Evolutionary conservation across 1,284 basidiomycete genomes (phyloP), one percentile per base, ranked within the genome.

Genomic region (Mycena sp.): DNA sequence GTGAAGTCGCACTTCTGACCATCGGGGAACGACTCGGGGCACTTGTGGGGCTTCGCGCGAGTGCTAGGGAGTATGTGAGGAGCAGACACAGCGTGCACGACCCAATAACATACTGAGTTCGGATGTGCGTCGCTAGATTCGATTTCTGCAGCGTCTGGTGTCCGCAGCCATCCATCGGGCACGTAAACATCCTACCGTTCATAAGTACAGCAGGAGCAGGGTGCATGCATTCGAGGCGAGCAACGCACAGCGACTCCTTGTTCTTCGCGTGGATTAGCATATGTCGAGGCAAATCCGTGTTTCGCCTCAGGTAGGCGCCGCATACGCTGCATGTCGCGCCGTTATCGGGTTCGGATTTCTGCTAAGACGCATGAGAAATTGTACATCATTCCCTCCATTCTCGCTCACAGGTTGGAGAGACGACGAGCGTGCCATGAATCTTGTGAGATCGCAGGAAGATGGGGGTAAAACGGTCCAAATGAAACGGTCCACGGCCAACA

Each of bases 41-140:
- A 67, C 43, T 62, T 64, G 60, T 67, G 57, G 12, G 66, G 66
- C 59, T 67, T 67, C 23, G 59, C 66, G 30, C 66, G 63, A 11
- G 66, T 67, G 53, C 66, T 67, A 35, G 43, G 12, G 38, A 19
- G n/a, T 5, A 41, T 45, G 17, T 11, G 35, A 37, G 40, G 17
- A 29, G 6, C 26, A 14, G 10, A 38, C 14, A 46, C 9, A 43
- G 4, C n/a, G 6, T 5, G 11, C 10, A n/a, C 17, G 19, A 30
- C 45, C 28, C 26, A 40, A 28, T 19, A 30, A 67, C 66, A 49
- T 43, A 67, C 66, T 67, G 66, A 19, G 63, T 64, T 25, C 63
- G 63, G 35, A 68, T 65, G 46, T 68, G 67, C 4, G 67, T 65
- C 25, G 60, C 60, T 26, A 68, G 58, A 32, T 68, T 68, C 14